These are phyloP conservation scores for Stagonosporopsis chrysanthemi DNA, from an alignment of 2,329 filamentous ascomycete species.

Conservation along the genomic window DNA sequence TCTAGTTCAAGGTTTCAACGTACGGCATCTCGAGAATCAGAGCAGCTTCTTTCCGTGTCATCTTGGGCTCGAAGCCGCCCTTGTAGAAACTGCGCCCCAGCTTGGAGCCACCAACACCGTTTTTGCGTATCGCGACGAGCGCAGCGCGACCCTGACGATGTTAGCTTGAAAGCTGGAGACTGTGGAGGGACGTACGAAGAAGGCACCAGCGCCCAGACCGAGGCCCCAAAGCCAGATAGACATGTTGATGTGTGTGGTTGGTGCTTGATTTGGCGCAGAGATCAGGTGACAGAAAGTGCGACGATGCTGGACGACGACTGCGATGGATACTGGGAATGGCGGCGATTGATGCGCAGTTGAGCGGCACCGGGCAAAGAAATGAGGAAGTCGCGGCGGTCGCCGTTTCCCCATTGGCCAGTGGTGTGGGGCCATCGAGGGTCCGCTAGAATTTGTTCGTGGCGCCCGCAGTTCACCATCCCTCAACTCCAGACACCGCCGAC, in stretches of 20 bases:
- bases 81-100: slow-evolving; percentile 96
- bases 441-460: slow-evolving; percentile 29
- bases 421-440: slow-evolving; percentile 10
- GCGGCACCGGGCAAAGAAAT: slow-evolving; percentile 18
- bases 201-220: slow-evolving; percentile 70
- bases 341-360: slow-evolving; percentile 8
- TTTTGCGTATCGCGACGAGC: slow-evolving; percentile 85
- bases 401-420: slow-evolving; percentile 12
- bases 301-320: background rate
- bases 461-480: slow-evolving; percentile 20
- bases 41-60: slow-evolving; percentile 90
- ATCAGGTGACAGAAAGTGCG: background rate
- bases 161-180: slow-evolving; percentile 1
- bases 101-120: slow-evolving; percentile 71
- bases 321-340: slow-evolving; percentile 13
- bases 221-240: slow-evolving; percentile 66
- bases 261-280: background rate
- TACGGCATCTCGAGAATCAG: slow-evolving; percentile 92
- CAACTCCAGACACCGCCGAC: slow-evolving; percentile 15
- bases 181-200: slow-evolving; percentile 60
- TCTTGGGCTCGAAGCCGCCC: slow-evolving; percentile 94
- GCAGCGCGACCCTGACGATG: slow-evolving; percentile 81
- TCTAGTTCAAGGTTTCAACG: slow-evolving; percentile 32
- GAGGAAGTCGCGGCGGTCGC: slow-evolving; percentile 33
- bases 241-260: slow-evolving; percentile 53